Base-by-base conservation (phyloP, 2,329 filamentous ascomycete species). In the Magnaporthales sp. region DNA sequence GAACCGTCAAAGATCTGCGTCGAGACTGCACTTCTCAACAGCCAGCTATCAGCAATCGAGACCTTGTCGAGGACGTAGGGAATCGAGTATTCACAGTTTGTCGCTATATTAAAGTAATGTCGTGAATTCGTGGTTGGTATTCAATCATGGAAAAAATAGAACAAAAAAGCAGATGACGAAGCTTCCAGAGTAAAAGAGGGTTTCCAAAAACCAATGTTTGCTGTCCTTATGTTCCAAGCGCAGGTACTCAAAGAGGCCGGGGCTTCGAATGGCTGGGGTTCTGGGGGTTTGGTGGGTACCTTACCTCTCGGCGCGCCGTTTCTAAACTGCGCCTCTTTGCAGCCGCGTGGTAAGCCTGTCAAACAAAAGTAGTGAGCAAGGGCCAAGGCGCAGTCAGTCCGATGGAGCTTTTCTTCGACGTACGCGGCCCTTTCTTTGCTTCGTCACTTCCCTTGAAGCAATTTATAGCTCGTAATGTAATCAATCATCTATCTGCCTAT, bases 261-360 rank as follows among this genome's bases (percentile, higher is more conserved):
- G 22, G 24, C 24, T 27, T 27, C 26, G 56, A 27, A 26, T 60
- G 56, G 54, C 54, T 58, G 56, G 56, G 56, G 56, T 60, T 60
- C 56, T 27, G 56, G 56, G 38, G 56, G 56, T 29, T 60, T 60
- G 56, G 56, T 60, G 56, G 56, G 56, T 60, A 60, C 56, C 56
- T 60, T 60, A 27, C 22, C 24, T 60, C 54, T 26, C 56, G 56
- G 56, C 56, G 56, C 56, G 56, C 56, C 56, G 56, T 60, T 60
- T 26, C 56, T 11, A 29, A 58, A 60, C 56, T 60, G 56, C 56
- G 56, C 56, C 56, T 60, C 56, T 27, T 60, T 60, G 56, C 56
- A 60, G 56, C 56, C 56, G 56, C 56, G 56, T 60, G 56, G 56
- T 60, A 60, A 13, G 56, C 56, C 56, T 60, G 56, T 27, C 56